Evolutionary conservation across 345 rosid species (phyloP).

Genomic region (Brassica carinata): DNA sequence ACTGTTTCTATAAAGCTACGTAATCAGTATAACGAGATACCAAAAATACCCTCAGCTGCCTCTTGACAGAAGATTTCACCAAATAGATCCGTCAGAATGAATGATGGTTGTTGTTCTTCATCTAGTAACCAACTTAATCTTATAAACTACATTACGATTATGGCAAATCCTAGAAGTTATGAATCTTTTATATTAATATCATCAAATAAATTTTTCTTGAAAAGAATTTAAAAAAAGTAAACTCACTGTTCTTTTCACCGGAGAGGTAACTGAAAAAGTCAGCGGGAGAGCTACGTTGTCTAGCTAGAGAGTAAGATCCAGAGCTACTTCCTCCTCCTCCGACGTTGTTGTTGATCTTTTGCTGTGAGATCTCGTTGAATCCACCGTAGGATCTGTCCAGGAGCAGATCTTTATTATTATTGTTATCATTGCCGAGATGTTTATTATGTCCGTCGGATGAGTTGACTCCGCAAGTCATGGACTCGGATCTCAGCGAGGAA

Average conservation of each 20-base stretch:
- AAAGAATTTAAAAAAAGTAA: not conserved
- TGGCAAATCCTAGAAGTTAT: not conserved
- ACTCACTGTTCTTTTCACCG: slow-evolving; percentile 58
- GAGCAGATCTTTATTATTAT: slow-evolving; percentile 31
- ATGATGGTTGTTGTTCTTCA: not conserved
- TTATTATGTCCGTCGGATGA: slow-evolving; percentile 53
- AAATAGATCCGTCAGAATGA: slow-evolving; percentile 1
- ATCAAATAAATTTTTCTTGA: not conserved
- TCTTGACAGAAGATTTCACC: slow-evolving; percentile 10
- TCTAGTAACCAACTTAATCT: not conserved
- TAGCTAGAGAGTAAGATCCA: slow-evolving; percentile 57
- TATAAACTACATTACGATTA: slow-evolving; percentile 20
- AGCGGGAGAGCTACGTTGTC: slow-evolving; percentile 95
- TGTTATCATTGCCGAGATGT: not conserved
- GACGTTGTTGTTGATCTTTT: slow-evolving; percentile 20
- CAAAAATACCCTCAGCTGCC: slow-evolving; percentile 30
- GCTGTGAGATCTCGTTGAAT: slow-evolving; percentile 49
- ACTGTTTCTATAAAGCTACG: not conserved
- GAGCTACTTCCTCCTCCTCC: slow-evolving; percentile 18
- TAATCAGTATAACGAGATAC: not conserved
- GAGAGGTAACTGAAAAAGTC: slow-evolving; percentile 65
- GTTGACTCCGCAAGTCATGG: slow-evolving; percentile 71
- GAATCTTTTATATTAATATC: not conserved
- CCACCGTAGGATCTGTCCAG: slow-evolving; percentile 65
- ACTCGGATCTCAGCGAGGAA: slow-evolving; percentile 66